Evolutionary conservation across 306 rosid genomes (phyloP).

Genomic region (Cucurbita pepo): DNA sequence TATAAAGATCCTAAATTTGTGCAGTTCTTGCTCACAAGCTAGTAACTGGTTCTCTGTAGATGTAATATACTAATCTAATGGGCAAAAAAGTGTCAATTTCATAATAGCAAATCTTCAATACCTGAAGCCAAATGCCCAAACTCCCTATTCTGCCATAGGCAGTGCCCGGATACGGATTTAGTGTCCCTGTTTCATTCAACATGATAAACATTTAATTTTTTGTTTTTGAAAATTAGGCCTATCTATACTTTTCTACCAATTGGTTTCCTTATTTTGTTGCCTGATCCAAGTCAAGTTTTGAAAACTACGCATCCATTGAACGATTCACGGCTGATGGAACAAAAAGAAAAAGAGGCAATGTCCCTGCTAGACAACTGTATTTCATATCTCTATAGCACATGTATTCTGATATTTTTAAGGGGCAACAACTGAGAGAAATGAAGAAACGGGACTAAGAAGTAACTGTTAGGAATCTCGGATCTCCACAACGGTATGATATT

Average conservation of each 20-base stretch:
- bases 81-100: neutral
- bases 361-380: neutral
- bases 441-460: neutral
- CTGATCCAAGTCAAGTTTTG: neutral
- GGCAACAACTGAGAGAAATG: neutral
- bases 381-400: neutral
- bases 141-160: constrained; percentile 59
- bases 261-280: neutral
- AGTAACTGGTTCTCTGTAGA: neutral
- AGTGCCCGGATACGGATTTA: constrained; percentile 64
- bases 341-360: neutral
- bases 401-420: neutral
- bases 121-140: constrained; percentile 88
- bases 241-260: neutral
- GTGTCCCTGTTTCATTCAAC: constrained; percentile 20
- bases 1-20: neutral
- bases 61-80: neutral
- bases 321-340: too few species aligned
- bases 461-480: too few species aligned
- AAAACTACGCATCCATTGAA: too few species aligned
- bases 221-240: neutral
- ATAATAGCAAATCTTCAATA: neutral
- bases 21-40: neutral
- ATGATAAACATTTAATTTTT: neutral
- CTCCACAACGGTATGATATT: too few species aligned